Percentiles rank a stretch among this genome's conserved stretches.
Conservation (phyloP, 148 eudicot species). For the Selenicereus undatus region DNA sequence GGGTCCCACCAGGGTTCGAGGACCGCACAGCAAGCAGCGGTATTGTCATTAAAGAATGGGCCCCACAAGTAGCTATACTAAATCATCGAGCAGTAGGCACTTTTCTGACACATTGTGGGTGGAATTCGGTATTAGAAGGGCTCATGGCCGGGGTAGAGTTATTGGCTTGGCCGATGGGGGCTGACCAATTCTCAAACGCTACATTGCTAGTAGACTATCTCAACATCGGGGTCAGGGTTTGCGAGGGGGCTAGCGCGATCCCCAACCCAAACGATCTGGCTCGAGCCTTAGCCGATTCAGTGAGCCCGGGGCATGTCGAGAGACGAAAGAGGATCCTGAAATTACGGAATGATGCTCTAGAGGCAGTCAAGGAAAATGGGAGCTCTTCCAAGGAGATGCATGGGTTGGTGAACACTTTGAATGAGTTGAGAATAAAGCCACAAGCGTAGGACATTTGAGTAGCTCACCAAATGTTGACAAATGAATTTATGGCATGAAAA, state of each 20-base stretch:
- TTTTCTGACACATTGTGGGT: conserved; percentile 58
- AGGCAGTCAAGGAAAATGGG: conserved; percentile 23
- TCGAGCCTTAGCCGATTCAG: conserved; percentile 18
- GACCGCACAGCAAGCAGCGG: conserved; percentile 31
- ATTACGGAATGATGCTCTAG: conserved; percentile 19
- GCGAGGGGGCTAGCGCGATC: conserved; percentile 23
- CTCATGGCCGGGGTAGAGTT: conserved; percentile 35
- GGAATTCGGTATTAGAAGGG: conserved; percentile 55
- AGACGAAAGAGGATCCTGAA: conserved; percentile 18
- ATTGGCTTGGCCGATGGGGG: conserved; percentile 50
- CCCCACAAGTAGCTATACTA: conserved; percentile 44
- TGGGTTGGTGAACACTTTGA: conserved; percentile 17
- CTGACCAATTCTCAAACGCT: conserved; percentile 40
- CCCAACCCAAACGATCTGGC: conserved; percentile 31
- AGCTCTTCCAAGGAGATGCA: conserved; percentile 25
- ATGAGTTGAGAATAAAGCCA: conserved; percentile 2
- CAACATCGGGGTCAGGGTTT: conserved; percentile 27
- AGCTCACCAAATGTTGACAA: background rate
- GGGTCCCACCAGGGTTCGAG: conserved; percentile 14
- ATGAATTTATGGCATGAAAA: no score
- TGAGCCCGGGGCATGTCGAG: background rate
- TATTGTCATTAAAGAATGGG: conserved; percentile 46
- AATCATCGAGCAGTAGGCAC: conserved; percentile 37
- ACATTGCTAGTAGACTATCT: conserved; percentile 34
- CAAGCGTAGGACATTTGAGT: background rate